Evolutionary conservation across 164 flowering plant genomes (phyloP), one percentile per base, ranked within the genome.

Genomic region (Nymphaea thermarum): DNA sequence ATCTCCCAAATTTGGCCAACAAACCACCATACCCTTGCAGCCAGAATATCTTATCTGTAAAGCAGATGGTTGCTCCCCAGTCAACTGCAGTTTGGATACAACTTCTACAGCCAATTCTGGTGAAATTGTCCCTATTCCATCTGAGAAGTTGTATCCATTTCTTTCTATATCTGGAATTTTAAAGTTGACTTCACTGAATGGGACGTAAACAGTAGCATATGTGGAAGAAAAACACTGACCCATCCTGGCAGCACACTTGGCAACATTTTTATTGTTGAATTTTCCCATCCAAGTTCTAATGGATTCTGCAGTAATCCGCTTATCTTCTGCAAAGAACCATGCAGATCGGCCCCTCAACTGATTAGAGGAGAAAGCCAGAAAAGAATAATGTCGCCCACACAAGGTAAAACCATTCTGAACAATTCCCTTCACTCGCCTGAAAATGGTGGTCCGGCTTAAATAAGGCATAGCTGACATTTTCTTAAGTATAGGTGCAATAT

Each of bases 221-320:
- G 99, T 92, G 6, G 98, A 95, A 1, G 99, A 95, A 78, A 95
- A 92, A 66, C 99, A 95, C 44, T 77, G 91, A 12, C 98, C 99
- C 96, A 95, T 95, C 78, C 99, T 81, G 41, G 99, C 97, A 44
- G 98, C 87, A 80, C 93, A 89, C 44, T 90, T 95, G 0, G 99
- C 98, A 60, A 87, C 73, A 70, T 82, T 92, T 67, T 65, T 77
- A 66, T 82, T 77, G 0, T 25, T 70, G 65, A 95, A 95, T 76
- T 71, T 81, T 12, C 99, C 99, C 99, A 95, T 95, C 98, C 97
- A 95, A 4, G 5, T 67, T 65, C 42, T 78, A 17, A 92, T 82
- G 14, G 70, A 67, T 7, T 18, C 11, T 44, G 14, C 61, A 12
- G 0, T 15, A 18, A 83, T 89, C 0, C 70, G 77, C 65, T 71